Conservation (phyloP, 345 rosid species). For the Citrus inodora region DNA sequence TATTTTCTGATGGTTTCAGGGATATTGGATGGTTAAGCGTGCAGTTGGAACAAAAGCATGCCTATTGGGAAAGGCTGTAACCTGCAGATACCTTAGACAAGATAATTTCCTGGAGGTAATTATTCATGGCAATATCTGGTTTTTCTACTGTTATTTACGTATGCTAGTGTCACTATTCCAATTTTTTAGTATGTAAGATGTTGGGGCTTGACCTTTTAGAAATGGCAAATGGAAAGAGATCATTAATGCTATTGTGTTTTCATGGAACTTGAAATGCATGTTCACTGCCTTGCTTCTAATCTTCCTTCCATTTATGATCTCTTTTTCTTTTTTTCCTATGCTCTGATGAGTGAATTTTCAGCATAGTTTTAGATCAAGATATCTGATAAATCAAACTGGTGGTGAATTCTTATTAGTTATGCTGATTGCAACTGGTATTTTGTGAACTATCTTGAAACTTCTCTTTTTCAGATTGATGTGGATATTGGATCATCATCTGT, state of each 20-base stretch:
- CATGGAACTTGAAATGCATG: not conserved
- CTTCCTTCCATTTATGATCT: not conserved
- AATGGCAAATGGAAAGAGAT: not conserved
- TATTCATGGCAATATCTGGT: not conserved
- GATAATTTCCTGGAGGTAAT: constrained; percentile 90
- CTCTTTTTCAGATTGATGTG: constrained; percentile 76
- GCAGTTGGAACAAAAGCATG: constrained; percentile 99
- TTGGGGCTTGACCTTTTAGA: not conserved
- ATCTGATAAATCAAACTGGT: not conserved
- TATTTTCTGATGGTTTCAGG: constrained; percentile 41
- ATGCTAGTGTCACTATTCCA: not conserved
- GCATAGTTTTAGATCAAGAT: not conserved
- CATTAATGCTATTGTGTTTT: not conserved
- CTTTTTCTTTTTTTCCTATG: not conserved
- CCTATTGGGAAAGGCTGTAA: constrained; percentile 93
- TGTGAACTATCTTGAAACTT: not conserved
- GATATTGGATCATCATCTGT: constrained; percentile 99
- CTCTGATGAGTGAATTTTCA: not conserved
- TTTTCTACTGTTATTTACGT: not conserved
- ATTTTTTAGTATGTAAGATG: not conserved
- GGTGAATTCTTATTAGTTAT: not conserved
- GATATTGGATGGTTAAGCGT: constrained; percentile 99
- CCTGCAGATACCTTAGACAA: constrained; percentile 88
- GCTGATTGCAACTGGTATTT: constrained; percentile 1
- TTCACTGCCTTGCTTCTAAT: not conserved